Percentiles rank a stretch among this genome's conserved stretches.
Evolutionary conservation across 179 eudicot species (phyloP).

Genomic region (Silene noctiflora): DNA sequence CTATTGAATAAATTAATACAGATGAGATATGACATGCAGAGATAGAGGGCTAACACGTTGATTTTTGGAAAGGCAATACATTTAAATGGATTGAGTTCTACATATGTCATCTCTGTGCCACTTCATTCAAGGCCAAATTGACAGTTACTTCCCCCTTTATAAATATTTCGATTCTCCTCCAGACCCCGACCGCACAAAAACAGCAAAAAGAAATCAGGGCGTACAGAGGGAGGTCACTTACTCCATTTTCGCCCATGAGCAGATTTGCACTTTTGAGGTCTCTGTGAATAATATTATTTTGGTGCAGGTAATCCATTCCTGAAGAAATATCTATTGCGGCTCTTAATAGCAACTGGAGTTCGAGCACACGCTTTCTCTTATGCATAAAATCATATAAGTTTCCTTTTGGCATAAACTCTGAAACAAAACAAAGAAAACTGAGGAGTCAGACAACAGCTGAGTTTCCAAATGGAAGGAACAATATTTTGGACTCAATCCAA

Average conservation of each 20-base stretch:
- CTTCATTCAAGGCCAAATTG: not conserved
- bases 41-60: not conserved
- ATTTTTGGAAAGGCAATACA: too few species aligned
- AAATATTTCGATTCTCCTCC: not conserved
- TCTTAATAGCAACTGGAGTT: slow-evolving; percentile 53
- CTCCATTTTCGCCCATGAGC: slow-evolving; percentile 74
- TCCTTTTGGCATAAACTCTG: slow-evolving; percentile 76
- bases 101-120: too few species aligned
- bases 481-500: not conserved
- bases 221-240: slow-evolving; percentile 30
- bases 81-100: too few species aligned
- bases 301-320: slow-evolving; percentile 84
- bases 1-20: too few species aligned
- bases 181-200: not conserved
- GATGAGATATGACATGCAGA: not conserved
- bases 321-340: slow-evolving; percentile 68
- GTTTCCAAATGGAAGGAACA: not conserved
- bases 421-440: slow-evolving; percentile 9
- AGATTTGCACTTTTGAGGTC: slow-evolving; percentile 88
- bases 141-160: not conserved
- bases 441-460: slow-evolving; percentile 19
- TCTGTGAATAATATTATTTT: slow-evolving; percentile 68
- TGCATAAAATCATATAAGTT: slow-evolving; percentile 67
- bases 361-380: slow-evolving; percentile 56
- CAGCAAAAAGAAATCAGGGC: not conserved